Evolutionary conservation across 106 monocot species (phyloP).

Genomic region (Platanthera guangdongensis): DNA sequence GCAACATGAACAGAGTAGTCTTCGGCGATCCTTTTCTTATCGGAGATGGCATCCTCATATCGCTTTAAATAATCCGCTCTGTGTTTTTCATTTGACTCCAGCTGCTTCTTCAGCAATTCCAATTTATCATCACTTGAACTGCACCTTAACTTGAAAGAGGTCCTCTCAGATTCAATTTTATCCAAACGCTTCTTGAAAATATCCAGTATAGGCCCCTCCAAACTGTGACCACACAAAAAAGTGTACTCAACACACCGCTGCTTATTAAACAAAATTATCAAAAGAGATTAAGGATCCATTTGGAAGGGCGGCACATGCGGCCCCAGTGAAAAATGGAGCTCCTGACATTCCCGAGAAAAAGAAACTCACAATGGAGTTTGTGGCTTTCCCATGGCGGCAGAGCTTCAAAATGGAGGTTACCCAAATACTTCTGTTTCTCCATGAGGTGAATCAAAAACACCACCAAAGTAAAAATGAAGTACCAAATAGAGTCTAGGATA

Average conservation of each 20-base stretch:
- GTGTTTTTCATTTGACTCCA: constrained; percentile 81
- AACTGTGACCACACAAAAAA: constrained; percentile 32
- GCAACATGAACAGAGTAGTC: constrained; percentile 60
- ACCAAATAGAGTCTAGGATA: not conserved
- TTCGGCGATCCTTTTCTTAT: constrained; percentile 74
- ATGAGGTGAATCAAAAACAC: too few species aligned
- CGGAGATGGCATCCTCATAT: constrained; percentile 70
- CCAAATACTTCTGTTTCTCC: too few species aligned
- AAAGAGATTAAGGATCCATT: not conserved
- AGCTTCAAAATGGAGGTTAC: too few species aligned
- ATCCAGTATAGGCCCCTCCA: constrained; percentile 66
- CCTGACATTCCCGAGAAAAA: too few species aligned
- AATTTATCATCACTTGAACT: constrained; percentile 70
- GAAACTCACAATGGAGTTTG: too few species aligned
- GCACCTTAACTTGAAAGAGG: constrained; percentile 41
- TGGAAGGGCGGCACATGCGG: too few species aligned
- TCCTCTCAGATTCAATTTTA: constrained; percentile 60
- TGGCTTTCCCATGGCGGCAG: too few species aligned
- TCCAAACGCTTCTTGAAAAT: constrained; percentile 55
- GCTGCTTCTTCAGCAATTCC: constrained; percentile 61
- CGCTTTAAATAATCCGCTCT: constrained; percentile 73
- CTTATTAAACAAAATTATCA: not conserved
- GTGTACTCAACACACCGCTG: not conserved
- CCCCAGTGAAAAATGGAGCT: too few species aligned
- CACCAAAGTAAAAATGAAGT: too few species aligned